Conservation (phyloP, 495 filamentous ascomycete genomes). For the Pyronema domesticum region DNA sequence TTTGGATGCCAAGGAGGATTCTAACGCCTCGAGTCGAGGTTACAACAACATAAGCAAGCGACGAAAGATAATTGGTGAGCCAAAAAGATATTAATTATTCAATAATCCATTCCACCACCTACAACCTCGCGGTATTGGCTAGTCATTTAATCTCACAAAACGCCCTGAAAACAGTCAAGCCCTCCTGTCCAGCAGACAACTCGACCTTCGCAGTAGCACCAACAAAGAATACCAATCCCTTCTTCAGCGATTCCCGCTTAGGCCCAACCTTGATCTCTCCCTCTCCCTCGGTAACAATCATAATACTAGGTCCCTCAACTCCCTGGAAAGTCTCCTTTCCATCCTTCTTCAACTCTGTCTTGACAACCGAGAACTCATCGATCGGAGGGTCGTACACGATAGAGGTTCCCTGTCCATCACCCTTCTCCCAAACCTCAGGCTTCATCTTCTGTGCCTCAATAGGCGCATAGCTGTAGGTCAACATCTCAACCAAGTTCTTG, state of each 20-base stretch:
- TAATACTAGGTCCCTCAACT: conserved; percentile 74
- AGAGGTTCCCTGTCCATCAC: conserved; percentile 24
- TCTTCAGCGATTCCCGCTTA: conserved; percentile 51
- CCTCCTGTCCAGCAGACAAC: conserved; percentile 49
- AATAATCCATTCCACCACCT: background rate
- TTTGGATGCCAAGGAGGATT: too few relatives aligned
- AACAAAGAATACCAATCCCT: conserved; percentile 80
- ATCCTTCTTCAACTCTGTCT: conserved; percentile 51
- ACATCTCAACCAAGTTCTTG: conserved; percentile 69
- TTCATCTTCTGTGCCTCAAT: conserved; percentile 87
- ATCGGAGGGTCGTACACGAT: conserved; percentile 87
- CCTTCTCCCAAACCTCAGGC: conserved; percentile 60
- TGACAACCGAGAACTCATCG: conserved; percentile 85
- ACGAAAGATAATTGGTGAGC: too few relatives aligned
- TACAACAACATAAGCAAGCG: too few relatives aligned
- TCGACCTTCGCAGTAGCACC: conserved; percentile 75
- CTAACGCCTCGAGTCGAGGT: too few relatives aligned
- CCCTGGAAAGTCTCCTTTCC: conserved; percentile 73
- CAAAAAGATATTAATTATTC: too few relatives aligned
- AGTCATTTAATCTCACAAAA: conserved; percentile 56
- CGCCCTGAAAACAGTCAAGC: conserved; percentile 80
- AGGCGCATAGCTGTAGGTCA: conserved; percentile 87
- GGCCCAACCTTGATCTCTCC: conserved; percentile 72
- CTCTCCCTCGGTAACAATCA: conserved; percentile 71
- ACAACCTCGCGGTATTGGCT: too few relatives aligned